These are phyloP conservation scores for Drechslerella stenobrocha DNA, from an alignment of 2,329 filamentous ascomycete genomes.

Conservation along the genomic window DNA sequence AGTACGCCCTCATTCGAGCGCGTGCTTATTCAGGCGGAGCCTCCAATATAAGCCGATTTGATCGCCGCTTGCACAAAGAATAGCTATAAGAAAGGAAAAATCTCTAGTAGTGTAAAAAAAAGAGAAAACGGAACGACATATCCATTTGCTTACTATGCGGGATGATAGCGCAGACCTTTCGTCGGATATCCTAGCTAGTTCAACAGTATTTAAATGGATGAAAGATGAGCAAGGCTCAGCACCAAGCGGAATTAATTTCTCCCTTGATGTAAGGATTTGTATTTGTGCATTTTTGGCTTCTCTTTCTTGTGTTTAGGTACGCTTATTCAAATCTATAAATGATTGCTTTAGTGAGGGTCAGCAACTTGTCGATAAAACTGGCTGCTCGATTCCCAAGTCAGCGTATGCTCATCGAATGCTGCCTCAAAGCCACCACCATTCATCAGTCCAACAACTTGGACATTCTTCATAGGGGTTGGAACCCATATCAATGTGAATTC, in stretches of 20 bases:
- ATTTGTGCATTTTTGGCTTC: too few relatives aligned
- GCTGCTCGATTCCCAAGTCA: conserved; percentile 50
- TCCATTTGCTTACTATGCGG: neutral
- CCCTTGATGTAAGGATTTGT: too few relatives aligned
- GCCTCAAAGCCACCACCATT: conserved; percentile 46
- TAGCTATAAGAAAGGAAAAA: neutral
- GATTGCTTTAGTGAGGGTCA: conserved; percentile 27
- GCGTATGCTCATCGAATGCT: conserved; percentile 46
- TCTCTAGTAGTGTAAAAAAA: neutral
- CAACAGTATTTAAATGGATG: neutral
- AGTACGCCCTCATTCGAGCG: too few relatives aligned
- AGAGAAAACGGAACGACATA: neutral
- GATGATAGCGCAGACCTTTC: neutral
- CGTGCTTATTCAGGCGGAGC: too few relatives aligned
- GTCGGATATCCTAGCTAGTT: neutral
- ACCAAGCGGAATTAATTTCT: too few relatives aligned
- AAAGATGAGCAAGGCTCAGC: too few relatives aligned
- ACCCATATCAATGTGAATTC: conserved; percentile 12
- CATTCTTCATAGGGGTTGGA: conserved; percentile 20
- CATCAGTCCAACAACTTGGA: conserved; percentile 31
- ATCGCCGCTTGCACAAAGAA: too few relatives aligned
- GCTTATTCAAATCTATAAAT: too few relatives aligned
- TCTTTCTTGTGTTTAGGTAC: too few relatives aligned
- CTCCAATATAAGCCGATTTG: too few relatives aligned
- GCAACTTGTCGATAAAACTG: conserved; percentile 48